Base-by-base conservation (phyloP, 495 filamentous ascomycete species). In the Lasiosphaeriaceae sp. region DNA sequence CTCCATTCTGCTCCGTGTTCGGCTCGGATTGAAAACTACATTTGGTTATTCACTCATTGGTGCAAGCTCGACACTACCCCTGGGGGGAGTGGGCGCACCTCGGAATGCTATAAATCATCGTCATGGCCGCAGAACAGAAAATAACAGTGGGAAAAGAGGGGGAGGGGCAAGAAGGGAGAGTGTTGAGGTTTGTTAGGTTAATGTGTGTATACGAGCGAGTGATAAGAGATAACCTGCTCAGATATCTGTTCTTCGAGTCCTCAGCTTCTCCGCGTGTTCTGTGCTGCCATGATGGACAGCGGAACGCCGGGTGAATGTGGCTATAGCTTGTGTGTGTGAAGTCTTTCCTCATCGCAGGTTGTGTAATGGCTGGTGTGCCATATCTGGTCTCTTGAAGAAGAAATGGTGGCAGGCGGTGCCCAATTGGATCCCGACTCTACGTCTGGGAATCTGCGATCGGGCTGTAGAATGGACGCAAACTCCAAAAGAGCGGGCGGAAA, bases 11-110 rank as follows among this genome's bases (percentile, higher is more conserved):
- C 39, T 59, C 39, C 56, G 65, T 59, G 21, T 54, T 54, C 54
- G 23, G 46, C 78, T 83, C 78, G 69, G 80, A 82, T 83, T 83
- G 80, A 82, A 83, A 83, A 83, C 80, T 83, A 60, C 63, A 63
- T 62, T 65, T 63, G 3, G 26, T 9, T 3, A 31, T 52, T 43
- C 37, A 26, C n/a, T 77, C 74, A 77, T 61, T 26, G 64, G 70
- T 69, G 61, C 65, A 55, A 43, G 66, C 68, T 35, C 64, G 39
- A 45, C 61, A 57, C 61, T 23, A 31, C 26, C 26, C 26, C 26
- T 21, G 17, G 11, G 45, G 16, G 26, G 34, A 47, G 47, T 47
- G 52, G 58, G 58, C 52, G 52, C 58, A 56, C 52, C 58, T 60
- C 19, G 47, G 46, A 4, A 11, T 31, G 24, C 21, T 37, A 37